These are phyloP conservation scores for Pyricularia pennisetigena DNA, from an alignment of 2,329 filamentous ascomycete species.

Conservation along the genomic window DNA sequence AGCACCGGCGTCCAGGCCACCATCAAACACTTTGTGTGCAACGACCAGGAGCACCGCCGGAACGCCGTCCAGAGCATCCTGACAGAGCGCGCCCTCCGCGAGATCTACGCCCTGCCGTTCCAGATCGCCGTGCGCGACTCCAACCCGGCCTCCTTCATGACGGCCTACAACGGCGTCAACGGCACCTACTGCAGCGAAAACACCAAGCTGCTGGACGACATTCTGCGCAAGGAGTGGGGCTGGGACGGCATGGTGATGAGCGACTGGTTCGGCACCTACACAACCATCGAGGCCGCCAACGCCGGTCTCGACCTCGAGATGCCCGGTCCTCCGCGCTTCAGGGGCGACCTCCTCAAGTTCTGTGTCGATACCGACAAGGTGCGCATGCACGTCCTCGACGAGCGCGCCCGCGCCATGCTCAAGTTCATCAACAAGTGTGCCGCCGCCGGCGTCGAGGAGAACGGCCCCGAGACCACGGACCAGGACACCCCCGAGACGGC, in stretches of 20 bases:
- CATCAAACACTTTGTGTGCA: conserved; percentile 52
- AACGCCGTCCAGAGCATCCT: conserved; percentile 45
- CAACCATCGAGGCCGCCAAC: conserved; percentile 36
- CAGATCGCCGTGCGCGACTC: conserved; percentile 44
- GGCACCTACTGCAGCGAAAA: conserved; percentile 46
- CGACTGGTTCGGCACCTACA: conserved; percentile 51
- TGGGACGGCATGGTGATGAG: conserved; percentile 49
- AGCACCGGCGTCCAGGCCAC: conserved; percentile 45
- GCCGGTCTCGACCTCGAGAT: conserved; percentile 50
- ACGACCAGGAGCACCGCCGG: conserved; percentile 49
- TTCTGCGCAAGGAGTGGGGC: conserved; percentile 47
- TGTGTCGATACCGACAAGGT: conserved; percentile 44
- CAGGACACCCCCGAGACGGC: conserved; percentile 8
- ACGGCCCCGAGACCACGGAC: conserved; percentile 13
- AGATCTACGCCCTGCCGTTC: conserved; percentile 49
- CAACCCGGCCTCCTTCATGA: conserved; percentile 46
- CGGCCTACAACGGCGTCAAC: conserved; percentile 49
- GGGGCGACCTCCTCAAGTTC: conserved; percentile 40
- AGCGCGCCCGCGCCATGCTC: conserved; percentile 35
- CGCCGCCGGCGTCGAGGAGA: conserved; percentile 35
- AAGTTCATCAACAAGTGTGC: conserved; percentile 49
- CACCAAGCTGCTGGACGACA: conserved; percentile 34
- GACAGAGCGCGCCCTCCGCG: conserved; percentile 44
- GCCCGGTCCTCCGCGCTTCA: conserved; percentile 43
- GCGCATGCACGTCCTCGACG: conserved; percentile 19